Evolutionary conservation across 106 monocot species (phyloP).

Genomic region (Dendrobium nobile): DNA sequence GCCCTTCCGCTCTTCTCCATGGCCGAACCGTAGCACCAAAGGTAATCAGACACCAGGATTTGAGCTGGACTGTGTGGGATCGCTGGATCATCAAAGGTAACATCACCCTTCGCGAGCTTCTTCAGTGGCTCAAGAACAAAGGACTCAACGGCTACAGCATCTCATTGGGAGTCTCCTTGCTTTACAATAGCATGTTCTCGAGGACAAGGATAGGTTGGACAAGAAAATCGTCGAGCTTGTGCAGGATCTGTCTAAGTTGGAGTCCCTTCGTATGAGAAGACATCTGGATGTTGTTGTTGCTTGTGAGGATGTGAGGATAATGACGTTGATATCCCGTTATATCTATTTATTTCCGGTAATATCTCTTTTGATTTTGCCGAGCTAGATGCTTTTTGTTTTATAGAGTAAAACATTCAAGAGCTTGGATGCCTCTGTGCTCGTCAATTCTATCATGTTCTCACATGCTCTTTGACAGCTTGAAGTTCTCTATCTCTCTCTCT

Average conservation of each 20-base stretch:
- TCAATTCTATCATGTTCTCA: not conserved
- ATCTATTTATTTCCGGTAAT: constrained; percentile 68
- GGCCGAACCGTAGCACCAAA: constrained; percentile 80
- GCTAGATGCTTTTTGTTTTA: no score
- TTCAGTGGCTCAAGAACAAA: constrained; percentile 61
- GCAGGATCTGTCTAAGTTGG: constrained; percentile 61
- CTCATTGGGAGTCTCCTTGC: constrained; percentile 57
- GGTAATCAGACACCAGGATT: constrained; percentile 50
- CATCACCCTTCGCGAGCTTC: constrained; percentile 64
- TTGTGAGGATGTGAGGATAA: constrained; percentile 82
- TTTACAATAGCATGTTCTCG: constrained; percentile 84
- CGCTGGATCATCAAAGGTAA: constrained; percentile 65
- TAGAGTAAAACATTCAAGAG: no score
- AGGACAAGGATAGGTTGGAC: constrained; percentile 68
- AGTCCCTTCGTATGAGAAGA: constrained; percentile 45
- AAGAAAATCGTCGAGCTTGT: constrained; percentile 68
- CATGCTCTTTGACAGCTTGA: no score
- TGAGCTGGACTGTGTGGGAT: constrained; percentile 91
- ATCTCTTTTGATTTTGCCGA: no score
- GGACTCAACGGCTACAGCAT: constrained; percentile 81
- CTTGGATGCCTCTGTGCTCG: not conserved
- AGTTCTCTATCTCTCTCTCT: no score
- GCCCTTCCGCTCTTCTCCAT: constrained; percentile 82
- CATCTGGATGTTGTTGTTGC: constrained; percentile 83
- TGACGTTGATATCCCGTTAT: constrained; percentile 78